Conservation (phyloP, 345 rosid species). For the Acer saccharum region DNA sequence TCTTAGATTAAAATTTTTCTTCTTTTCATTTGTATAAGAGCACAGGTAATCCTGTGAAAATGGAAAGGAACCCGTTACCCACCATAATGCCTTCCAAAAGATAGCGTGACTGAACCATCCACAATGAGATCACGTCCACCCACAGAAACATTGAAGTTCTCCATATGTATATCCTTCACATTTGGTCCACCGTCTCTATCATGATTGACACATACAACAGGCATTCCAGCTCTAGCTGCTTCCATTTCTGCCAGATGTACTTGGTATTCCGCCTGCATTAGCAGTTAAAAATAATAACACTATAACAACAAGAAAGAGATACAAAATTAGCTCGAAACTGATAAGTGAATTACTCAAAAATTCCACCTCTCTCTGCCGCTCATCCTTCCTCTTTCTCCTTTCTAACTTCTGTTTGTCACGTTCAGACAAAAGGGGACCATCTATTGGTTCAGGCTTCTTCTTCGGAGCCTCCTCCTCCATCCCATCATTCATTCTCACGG, state of each 20-base stretch:
- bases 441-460: constrained; percentile 87
- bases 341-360: neutral
- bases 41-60: constrained; percentile 5
- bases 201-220: constrained; percentile 78
- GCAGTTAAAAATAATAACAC: constrained; percentile 3
- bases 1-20: neutral
- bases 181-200: constrained; percentile 67
- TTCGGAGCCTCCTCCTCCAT: constrained; percentile 89
- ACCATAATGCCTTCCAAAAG: constrained; percentile 98
- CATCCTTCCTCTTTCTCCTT: constrained; percentile 93
- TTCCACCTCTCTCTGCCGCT: constrained; percentile 88
- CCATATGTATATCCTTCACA: constrained; percentile 91
- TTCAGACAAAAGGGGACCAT: constrained; percentile 85
- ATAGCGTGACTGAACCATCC: constrained; percentile 82
- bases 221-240: constrained; percentile 95
- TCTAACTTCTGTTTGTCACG: constrained; percentile 81
- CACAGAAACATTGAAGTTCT: constrained; percentile 87
- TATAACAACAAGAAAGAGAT: neutral
- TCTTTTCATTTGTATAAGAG: constrained; percentile 13
- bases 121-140: constrained; percentile 98
- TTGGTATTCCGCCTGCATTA: constrained; percentile 77
- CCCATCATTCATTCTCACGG: constrained; percentile 96
- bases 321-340: neutral
- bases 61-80: constrained; percentile 61
- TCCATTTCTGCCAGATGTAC: constrained; percentile 97